These are phyloP conservation scores for Camellia oleifera DNA, from an alignment of 179 eudicot species.

Conservation along the genomic window DNA sequence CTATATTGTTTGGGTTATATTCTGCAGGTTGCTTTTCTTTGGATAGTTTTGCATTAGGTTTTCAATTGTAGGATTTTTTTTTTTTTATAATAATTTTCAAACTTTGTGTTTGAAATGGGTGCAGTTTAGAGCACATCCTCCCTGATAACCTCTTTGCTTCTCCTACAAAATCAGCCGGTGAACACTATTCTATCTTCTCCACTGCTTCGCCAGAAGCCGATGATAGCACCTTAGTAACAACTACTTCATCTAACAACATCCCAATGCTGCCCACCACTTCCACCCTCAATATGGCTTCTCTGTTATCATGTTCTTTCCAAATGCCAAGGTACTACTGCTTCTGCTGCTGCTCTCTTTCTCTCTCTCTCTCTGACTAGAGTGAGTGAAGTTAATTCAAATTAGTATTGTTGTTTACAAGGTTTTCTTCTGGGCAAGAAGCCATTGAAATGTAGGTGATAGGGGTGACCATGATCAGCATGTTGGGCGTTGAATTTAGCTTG, in stretches of 20 bases:
- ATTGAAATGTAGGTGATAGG: constrained; percentile 45
- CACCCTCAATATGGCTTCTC: background rate
- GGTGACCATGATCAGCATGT: constrained; percentile 30
- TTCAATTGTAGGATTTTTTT: too few species aligned
- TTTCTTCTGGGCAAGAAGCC: constrained; percentile 63
- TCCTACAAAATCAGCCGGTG: constrained; percentile 62
- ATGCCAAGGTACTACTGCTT: constrained; percentile 53
- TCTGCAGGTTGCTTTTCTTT: too few species aligned
- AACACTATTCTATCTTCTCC: constrained; percentile 30
- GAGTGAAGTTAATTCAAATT: background rate
- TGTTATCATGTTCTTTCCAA: constrained; percentile 47
- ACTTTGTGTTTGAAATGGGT: background rate
- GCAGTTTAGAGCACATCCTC: constrained; percentile 81
- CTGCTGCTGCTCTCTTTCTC: background rate
- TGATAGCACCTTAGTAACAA: constrained; percentile 17
- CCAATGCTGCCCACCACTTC: constrained; percentile 21
- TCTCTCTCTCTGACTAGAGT: background rate
- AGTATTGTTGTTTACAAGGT: constrained; percentile 28
- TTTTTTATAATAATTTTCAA: background rate
- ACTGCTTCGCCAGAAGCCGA: constrained; percentile 27
- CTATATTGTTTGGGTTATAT: too few species aligned
- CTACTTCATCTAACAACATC: constrained; percentile 28
- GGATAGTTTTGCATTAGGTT: too few species aligned
- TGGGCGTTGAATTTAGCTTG: constrained; percentile 35
- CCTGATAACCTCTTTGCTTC: constrained; percentile 86